Evolutionary conservation across 768 basidiomycete genomes (phyloP), one percentile per base, ranked within the genome.

Genomic region (Leccinum incarnatum): DNA sequence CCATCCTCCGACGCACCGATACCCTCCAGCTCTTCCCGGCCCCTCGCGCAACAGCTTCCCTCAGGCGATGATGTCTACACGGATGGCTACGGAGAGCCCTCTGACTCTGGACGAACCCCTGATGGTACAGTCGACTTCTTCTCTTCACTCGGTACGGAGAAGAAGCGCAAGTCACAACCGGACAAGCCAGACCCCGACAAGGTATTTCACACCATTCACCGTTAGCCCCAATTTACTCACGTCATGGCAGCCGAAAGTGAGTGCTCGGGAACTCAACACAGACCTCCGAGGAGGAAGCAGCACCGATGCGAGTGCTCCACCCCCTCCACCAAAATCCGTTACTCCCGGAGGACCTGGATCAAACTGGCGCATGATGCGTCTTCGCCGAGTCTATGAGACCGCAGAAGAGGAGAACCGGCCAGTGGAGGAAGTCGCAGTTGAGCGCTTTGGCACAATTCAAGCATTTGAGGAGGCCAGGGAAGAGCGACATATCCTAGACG

Each of bases 331-430:
- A 5, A 84, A 81, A 70, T 68, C 82, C 21, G 71, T 77, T 55
- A 84, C 82, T 0, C 93, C 94, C 0, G 96, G 96, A 2, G 94
- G 93, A 2, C 90, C 95, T 5, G 96, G 96, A 11, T 93, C 93
- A 2, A 87, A 86, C 69, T 99, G 97, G 96, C 87, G 97, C 15
- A 98, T 98, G 97, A 94, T 92, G 87, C 93, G 95, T 65, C 83
- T 99, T 0, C 84, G 87, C 42, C 82, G 91, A 15, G 88, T 93
- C 1, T 95, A 93, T 68, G 96, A 98, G 70, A 83, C 90, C 3
- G 93, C 91, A 0, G 87, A 93, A 58, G 95, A 98, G 67, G 93
- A 95, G 72, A 82, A 83, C 5, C 74, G 79, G 5, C 69, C 85
- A 0, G 70, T 93, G 11, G 88, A 92, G 63, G 83, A 94, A 58